Base-by-base conservation (phyloP, 2,329 filamentous ascomycete genomes). In the Thelonectria rubi region DNA sequence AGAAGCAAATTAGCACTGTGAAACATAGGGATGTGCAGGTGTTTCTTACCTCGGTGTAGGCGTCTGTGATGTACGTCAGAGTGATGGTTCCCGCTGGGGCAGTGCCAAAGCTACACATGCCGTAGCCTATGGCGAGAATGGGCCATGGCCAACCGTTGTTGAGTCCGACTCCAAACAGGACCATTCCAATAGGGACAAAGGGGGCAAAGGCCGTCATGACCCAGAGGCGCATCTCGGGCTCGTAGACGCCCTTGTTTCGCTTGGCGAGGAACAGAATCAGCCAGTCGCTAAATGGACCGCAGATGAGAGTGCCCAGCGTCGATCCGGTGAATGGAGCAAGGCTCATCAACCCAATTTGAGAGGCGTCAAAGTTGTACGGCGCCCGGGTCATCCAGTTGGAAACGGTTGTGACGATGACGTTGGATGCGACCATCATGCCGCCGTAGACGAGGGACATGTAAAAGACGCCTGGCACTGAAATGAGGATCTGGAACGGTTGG, bases 161-260 rank as follows among this genome's bases (percentile, higher is more conserved):
- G 14, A 59, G 49, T 20, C 56, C 56, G 37, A 54, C 30, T 1
- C 56, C 49, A n/a, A 55, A 54, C 8, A 58, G 1, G 3, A 58
- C 30, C 39, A 48, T 48, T 1, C 56, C 49, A 17, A 48, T 14
- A 1, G 56, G 56, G 5, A 59, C 49, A 20, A 55, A 49, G 0
- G 57, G 43, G 9, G 32, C 17, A 8, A 51, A 43, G 10, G 11
- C n/a, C 5, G 12, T n/a, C 17, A 51, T 21, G 17, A 21, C 11
- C 52, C 52, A 60, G 3, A 81, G 65, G 1, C 79, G 72, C 73
- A 80, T 80, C 55, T 81, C 79, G 0, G 79, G 79, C 60, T 81
- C 79, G 46, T 77, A 80, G 32, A 78, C 72, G 7, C 78, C 78
- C 2, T 72, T 71, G 10, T 80, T 80, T 0, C 75, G 70, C 17